These are phyloP conservation scores for Pleoardoris graminearum DNA, from an alignment of 2,329 filamentous ascomycete genomes.

Conservation along the genomic window DNA sequence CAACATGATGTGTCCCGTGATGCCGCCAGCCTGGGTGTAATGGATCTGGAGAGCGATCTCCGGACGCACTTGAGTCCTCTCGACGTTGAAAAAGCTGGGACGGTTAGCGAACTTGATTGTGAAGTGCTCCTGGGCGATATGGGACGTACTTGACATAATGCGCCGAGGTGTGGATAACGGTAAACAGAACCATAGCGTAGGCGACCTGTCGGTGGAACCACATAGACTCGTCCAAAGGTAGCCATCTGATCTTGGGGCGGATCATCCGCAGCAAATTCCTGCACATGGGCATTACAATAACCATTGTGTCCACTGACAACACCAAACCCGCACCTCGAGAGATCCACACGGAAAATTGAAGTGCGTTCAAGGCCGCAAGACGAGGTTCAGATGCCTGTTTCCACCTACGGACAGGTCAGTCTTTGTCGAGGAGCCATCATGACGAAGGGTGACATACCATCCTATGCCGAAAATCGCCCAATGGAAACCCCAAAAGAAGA, in stretches of 20 bases:
- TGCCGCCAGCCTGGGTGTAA: constrained; percentile 83
- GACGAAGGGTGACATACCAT: constrained; percentile 64
- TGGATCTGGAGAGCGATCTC: constrained; percentile 86
- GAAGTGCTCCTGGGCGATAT: no score
- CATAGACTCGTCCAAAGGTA: constrained; percentile 93
- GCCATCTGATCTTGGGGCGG: constrained; percentile 81
- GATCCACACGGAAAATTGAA: constrained; percentile 91
- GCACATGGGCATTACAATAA: constrained; percentile 94
- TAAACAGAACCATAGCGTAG: constrained; percentile 84
- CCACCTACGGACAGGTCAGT: constrained; percentile 60
- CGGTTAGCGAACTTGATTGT: constrained; percentile 23
- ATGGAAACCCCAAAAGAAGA: constrained; percentile 80
- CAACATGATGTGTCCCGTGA: constrained; percentile 96
- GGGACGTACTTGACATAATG: constrained; percentile 89
- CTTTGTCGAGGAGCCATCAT: constrained; percentile 19
- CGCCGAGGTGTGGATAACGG: constrained; percentile 71
- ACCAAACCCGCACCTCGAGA: constrained; percentile 90
- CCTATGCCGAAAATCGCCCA: constrained; percentile 78
- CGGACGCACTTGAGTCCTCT: constrained; percentile 78
- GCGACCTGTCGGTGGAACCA: constrained; percentile 97
- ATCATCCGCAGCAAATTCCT: constrained; percentile 83
- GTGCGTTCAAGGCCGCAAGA: constrained; percentile 76
- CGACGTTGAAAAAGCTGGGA: constrained; percentile 90
- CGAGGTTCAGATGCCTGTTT: constrained; percentile 71
- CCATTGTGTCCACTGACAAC: constrained; percentile 78